These are phyloP conservation scores for Diophrys sp. DNA, from an alignment of 73 alveolate genomes.

Conservation along the genomic window DNA sequence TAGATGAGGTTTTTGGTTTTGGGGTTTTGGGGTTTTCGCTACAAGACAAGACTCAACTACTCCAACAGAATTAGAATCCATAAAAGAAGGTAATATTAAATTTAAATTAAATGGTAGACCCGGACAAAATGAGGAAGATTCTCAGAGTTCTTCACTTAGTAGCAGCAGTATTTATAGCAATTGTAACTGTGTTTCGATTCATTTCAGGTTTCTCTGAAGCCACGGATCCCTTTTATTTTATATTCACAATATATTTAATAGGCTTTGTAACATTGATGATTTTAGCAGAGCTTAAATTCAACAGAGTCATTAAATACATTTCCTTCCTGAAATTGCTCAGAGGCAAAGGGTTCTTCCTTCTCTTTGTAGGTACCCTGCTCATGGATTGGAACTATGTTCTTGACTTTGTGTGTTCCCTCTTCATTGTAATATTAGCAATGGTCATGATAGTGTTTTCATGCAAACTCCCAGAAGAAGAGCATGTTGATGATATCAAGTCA, in stretches of 20 bases:
- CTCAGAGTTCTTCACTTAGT: not conserved
- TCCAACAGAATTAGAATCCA: not conserved
- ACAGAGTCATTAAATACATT: no score
- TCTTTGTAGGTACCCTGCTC: no score
- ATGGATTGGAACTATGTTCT: no score
- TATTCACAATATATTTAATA: not conserved
- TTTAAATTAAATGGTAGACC: not conserved
- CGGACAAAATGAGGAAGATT: not conserved
- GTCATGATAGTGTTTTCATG: no score
- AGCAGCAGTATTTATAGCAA: not conserved
- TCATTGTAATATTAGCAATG: no score
- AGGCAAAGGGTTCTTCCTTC: no score
- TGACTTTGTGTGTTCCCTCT: no score
- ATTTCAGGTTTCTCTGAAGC: not conserved
- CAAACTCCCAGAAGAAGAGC: no score
- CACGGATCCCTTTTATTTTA: not conserved
- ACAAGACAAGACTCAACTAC: conserved; percentile 15
- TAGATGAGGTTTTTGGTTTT: conserved; percentile 35
- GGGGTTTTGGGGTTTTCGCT: conserved; percentile 9
- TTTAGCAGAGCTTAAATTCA: not conserved
- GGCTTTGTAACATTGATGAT: not conserved
- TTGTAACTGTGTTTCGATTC: not conserved
- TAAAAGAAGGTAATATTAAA: not conserved
- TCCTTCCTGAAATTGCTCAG: no score
- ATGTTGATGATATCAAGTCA: no score